These are phyloP conservation scores for Cercospora janseana DNA, from an alignment of 2,329 filamentous ascomycete species.

Conservation along the genomic window DNA sequence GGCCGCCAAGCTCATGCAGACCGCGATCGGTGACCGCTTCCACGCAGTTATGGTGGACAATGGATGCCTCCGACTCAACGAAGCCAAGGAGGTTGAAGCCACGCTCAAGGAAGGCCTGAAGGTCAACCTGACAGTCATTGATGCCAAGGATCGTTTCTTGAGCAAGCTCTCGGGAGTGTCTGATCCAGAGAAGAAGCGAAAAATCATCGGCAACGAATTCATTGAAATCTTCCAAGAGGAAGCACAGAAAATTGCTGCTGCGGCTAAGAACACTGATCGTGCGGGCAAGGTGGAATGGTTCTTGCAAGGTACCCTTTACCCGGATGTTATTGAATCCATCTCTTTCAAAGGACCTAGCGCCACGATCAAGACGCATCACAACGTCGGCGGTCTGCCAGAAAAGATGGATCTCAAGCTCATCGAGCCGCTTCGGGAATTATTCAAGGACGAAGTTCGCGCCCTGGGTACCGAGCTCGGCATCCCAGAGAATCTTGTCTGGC, in stretches of 20 bases:
- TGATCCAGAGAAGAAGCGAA: constrained; percentile 82
- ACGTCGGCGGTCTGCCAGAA: constrained; percentile 67
- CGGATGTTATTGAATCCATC: constrained; percentile 68
- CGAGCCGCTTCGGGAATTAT: constrained; percentile 74
- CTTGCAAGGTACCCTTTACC: constrained; percentile 82
- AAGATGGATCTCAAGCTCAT: constrained; percentile 67
- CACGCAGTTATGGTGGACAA: constrained; percentile 83
- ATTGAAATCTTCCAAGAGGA: constrained; percentile 82
- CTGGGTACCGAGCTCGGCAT: constrained; percentile 70
- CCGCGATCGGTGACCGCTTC: constrained; percentile 83
- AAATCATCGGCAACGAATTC: constrained; percentile 81
- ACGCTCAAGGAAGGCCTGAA: constrained; percentile 75
- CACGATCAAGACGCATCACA: constrained; percentile 74
- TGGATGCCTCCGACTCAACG: constrained; percentile 80
- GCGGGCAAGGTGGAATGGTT: constrained; percentile 82
- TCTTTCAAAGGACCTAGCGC: constrained; percentile 70
- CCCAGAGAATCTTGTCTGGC: constrained; percentile 70
- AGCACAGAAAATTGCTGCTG: constrained; percentile 70
- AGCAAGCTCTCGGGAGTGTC: constrained; percentile 68
- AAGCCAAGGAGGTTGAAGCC: constrained; percentile 77
- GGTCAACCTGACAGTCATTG: constrained; percentile 86
- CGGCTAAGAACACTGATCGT: constrained; percentile 62
- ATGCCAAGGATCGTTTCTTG: constrained; percentile 77
- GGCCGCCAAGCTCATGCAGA: constrained; percentile 78
- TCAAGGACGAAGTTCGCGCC: constrained; percentile 77